Evolutionary conservation across 192 early-diverging fungal species (phyloP), one percentile per base, ranked within the genome.

Genomic region (Haplosporangium gracile): DNA sequence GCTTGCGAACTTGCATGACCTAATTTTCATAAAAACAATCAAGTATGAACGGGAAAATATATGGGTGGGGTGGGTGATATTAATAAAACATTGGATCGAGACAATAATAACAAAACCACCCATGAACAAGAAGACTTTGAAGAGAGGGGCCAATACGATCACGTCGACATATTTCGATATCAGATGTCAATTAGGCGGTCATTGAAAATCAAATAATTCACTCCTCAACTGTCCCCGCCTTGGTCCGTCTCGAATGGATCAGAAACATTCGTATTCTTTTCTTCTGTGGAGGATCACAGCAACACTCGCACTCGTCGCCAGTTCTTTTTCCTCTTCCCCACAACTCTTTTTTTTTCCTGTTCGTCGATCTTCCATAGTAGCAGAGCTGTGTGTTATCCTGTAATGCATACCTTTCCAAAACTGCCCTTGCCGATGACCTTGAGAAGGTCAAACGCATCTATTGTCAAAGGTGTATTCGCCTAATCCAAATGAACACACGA

Each of bases 381-480:
- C 26, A 32, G 26, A 16, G 29, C 26, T 32, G 60, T 26, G 10
- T 13, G 29, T 65, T 32, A 29, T 26, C 57, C 32, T 68, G 26
- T 47, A 34, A 36, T 18, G 29, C 70, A 43, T 88, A 99, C 98
- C 91, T 98, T 99, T 74, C 97, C 97, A 91, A 98, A 99, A 84
- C 94, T 96, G 53, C 98, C 98, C 82, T 98, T 97, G 79, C 98
- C 98, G 89, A 99, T 96, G 69, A 98, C 96, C 83, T 97, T 97
- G 72, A 99, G 92, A 76, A 98, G 88, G 80, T 97, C 97, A 89
- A 99, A 99, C 76, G 97, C 96, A 69, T 99, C 97, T 75, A 98
- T 94, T 70, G 94, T 92, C 82, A 98, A 88, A 43, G 96, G 95
- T 40, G 92, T 94, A 42, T 89, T 91, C 88, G 93, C 85, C 93